Base-by-base conservation (phyloP, 805 yeast genomes). In the Candida dajiaensis region DNA sequence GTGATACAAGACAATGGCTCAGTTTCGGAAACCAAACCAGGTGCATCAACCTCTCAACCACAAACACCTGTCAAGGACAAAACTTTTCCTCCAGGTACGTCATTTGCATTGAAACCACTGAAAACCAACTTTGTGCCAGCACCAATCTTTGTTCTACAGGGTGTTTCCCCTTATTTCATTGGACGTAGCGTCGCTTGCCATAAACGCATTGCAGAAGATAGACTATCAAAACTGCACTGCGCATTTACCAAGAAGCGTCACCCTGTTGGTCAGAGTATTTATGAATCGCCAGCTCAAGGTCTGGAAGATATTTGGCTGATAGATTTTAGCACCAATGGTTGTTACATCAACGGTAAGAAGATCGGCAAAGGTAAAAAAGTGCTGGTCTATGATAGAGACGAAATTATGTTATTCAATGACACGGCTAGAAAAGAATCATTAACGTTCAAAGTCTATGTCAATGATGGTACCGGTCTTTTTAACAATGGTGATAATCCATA, bases 171-270 rank as follows among this genome's bases (percentile, higher is more conserved):
- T 9, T 83, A 80, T 61, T 73, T 81, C 46, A 74, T 92, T 45
- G 98, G 99, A 1, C 70, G 98, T 31, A 75, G 77, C 20, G 77
- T 73, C 19, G 77, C 73, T 3, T 77, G 86, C 49, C 81, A 85
- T 58, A 73, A 78, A 29, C 70, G 70, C 38, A 76, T 87, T 16
- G 69, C 76, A 28, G 97, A 90, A 54, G 84, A 76, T 54, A 67
- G 97, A 40, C 75, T 92, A 56, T 90, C 97, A 2, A 86, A 89
- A 52, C 72, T 83, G 1, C 98, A 94, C 64, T 89, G 97, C 63
- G 67, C 81, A 26, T 69, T 92, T 13, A 56, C 72, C 45, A 79
- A 79, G 56, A 76, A 80, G 49, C 70, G 89, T 48, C 88, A 83
- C 58, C 81, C 81, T 0, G 75, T 79, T 4, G 74, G 76, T 13